Evolutionary conservation across 805 yeast species (phyloP).

Genomic region (Barnettozyma pratensis): DNA sequence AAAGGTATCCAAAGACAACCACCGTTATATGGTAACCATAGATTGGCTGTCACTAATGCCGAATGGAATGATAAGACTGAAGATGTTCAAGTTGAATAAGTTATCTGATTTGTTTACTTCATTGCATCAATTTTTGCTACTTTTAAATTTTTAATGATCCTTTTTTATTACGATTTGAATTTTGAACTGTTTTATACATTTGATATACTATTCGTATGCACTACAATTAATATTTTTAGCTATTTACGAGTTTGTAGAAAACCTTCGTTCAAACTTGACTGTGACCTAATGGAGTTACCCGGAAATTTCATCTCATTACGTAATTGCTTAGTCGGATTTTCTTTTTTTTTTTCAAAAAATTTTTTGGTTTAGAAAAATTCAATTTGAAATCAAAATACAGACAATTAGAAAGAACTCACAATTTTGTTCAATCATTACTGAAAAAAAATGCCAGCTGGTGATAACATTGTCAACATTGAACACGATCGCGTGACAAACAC

Average conservation of each 20-base stretch:
- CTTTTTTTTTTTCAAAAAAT: no score
- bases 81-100: constrained; percentile 43
- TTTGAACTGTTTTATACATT: no score
- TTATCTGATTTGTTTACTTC: neutral
- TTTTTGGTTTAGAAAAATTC: no score
- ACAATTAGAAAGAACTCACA: neutral
- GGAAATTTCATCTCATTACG: no score
- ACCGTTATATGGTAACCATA: constrained; percentile 52
- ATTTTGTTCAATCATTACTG: neutral
- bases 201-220: no score
- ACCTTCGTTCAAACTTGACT: no score
- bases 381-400: neutral
- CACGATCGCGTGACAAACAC: constrained; percentile 89
- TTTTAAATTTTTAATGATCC: no score
- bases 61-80: constrained; percentile 62
- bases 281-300: no score
- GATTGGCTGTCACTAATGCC: constrained; percentile 54
- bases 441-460: constrained; percentile 14
- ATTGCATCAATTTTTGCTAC: neutral
- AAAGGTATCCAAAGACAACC: constrained; percentile 42
- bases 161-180: no score
- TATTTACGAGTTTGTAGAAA: no score
- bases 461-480: constrained; percentile 76
- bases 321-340: no score
- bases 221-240: no score